Evolutionary conservation across 331 rosid species (phyloP).

Genomic region (Pyrus hybrid): DNA sequence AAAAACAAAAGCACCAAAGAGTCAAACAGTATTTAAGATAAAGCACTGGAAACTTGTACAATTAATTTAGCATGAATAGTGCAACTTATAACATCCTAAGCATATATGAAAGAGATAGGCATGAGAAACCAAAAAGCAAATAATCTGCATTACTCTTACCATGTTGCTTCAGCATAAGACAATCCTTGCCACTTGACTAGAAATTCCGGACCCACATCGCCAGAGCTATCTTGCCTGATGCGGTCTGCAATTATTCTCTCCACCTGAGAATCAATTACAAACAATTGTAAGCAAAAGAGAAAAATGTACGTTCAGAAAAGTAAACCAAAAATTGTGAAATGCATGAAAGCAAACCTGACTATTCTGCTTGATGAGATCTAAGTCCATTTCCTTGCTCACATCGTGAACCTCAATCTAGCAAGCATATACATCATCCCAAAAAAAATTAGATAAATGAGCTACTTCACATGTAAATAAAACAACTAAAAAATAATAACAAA

Average conservation of each 20-base stretch:
- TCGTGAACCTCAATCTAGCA: slow-evolving; percentile 91
- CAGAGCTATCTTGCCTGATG: slow-evolving; percentile 68
- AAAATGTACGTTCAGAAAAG: neutral
- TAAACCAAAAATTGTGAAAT: slow-evolving; percentile 7
- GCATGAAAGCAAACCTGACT: slow-evolving; percentile 70
- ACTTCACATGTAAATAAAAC: neutral
- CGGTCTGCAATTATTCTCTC: slow-evolving; percentile 93
- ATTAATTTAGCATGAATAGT: neutral
- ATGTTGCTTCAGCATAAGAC: slow-evolving; percentile 98
- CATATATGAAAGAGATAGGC: neutral
- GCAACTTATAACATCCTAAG: neutral
- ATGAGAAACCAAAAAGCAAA: neutral
- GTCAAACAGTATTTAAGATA: neutral
- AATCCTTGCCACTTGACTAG: slow-evolving; percentile 99
- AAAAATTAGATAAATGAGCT: slow-evolving; percentile 1
- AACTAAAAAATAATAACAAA: neutral
- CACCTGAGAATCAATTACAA: slow-evolving; percentile 46
- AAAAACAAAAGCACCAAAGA: neutral
- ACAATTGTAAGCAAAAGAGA: neutral
- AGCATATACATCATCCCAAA: neutral
- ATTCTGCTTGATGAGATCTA: slow-evolving; percentile 95
- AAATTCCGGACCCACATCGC: slow-evolving; percentile 75
- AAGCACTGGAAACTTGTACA: neutral
- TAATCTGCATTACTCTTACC: slow-evolving; percentile 36
- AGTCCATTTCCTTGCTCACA: slow-evolving; percentile 99